phyloP scores from a whole-genome alignment of 2,329 filamentous ascomycete genomes.

The Arthrinium phaeospermum region DNA sequence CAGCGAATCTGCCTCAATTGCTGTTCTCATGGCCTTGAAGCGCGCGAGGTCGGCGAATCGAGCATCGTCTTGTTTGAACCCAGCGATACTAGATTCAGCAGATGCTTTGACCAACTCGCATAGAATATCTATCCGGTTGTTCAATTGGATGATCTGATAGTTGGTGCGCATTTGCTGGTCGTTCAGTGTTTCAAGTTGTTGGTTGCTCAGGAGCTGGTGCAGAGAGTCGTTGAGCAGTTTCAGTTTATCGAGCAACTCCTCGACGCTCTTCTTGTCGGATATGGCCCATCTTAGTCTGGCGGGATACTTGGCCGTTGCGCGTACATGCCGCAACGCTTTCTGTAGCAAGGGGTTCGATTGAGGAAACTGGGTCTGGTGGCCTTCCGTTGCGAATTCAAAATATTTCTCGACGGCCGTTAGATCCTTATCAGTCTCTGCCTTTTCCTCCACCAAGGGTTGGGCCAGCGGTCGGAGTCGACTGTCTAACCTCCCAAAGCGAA shows the following conservation, averaged over 20 bases:
- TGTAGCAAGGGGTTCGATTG: constrained; percentile 16
- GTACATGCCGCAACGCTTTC: not conserved
- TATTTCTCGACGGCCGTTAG: constrained; percentile 15
- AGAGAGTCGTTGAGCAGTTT: constrained; percentile 19
- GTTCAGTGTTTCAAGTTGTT: not conserved
- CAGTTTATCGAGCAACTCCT: constrained; percentile 21
- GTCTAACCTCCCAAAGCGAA: too few relatives aligned
- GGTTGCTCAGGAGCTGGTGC: not conserved
- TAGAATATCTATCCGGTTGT: not conserved
- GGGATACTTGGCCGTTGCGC: not conserved
- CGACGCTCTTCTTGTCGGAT: constrained; percentile 21
- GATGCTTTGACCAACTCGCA: not conserved
- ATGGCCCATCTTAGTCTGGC: constrained; percentile 20
- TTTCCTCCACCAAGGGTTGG: constrained; percentile 21
- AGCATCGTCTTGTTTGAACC: too few relatives aligned
- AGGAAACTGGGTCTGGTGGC: constrained; percentile 8
- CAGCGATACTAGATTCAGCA: too few relatives aligned
- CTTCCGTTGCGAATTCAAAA: not conserved
- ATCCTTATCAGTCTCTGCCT: constrained; percentile 16
- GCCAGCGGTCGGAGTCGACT: not conserved
- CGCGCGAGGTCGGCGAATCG: too few relatives aligned
- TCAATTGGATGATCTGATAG: not conserved
- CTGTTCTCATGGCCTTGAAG: too few relatives aligned
- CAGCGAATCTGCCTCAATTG: too few relatives aligned
- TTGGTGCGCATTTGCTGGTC: not conserved